These are phyloP conservation scores for Aureobasidium sp. DNA, from an alignment of 2,329 filamentous ascomycete species.

Conservation along the genomic window DNA sequence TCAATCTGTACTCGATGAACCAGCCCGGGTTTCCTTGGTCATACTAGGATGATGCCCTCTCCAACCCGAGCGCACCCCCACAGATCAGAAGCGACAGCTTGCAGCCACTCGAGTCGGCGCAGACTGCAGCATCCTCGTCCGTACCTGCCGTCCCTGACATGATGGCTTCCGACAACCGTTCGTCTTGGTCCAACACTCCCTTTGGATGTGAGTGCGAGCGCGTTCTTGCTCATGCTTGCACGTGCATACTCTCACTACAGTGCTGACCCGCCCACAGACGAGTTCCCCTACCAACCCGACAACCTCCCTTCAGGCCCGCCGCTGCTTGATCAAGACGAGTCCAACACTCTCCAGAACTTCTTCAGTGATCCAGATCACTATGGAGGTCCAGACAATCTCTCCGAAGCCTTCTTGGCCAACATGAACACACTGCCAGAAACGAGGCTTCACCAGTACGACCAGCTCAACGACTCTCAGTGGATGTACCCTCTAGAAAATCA, in stretches of 20 bases:
- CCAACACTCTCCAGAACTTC: constrained; percentile 15
- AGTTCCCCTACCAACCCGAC: constrained; percentile 1
- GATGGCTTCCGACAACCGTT: constrained; percentile 10
- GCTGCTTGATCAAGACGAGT: constrained; percentile 14
- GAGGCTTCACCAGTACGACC: background rate
- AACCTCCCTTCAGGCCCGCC: constrained; percentile 9
- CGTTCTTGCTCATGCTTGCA: background rate
- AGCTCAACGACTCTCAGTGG: constrained; percentile 8
- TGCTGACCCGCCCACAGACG: constrained; percentile 1
- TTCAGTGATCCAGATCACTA: constrained; percentile 16
- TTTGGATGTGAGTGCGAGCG: constrained; percentile 7
- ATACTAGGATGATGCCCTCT: constrained; percentile 10
- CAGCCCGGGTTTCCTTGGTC: background rate
- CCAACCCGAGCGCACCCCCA: background rate
- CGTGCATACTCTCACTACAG: background rate
- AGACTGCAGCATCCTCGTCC: background rate
- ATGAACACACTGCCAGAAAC: constrained; percentile 1
- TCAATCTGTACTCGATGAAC: background rate
- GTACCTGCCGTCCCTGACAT: background rate
- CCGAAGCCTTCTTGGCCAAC: background rate
- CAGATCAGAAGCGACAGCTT: constrained; percentile 3
- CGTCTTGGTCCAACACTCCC: constrained; percentile 6
- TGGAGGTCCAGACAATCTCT: background rate
- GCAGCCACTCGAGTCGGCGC: background rate
- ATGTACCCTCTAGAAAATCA: constrained; percentile 1